Evolutionary conservation across 225 moss, liverwort and hornwort genomes (phyloP).

Genomic region (Antitrichia curtipendula): DNA sequence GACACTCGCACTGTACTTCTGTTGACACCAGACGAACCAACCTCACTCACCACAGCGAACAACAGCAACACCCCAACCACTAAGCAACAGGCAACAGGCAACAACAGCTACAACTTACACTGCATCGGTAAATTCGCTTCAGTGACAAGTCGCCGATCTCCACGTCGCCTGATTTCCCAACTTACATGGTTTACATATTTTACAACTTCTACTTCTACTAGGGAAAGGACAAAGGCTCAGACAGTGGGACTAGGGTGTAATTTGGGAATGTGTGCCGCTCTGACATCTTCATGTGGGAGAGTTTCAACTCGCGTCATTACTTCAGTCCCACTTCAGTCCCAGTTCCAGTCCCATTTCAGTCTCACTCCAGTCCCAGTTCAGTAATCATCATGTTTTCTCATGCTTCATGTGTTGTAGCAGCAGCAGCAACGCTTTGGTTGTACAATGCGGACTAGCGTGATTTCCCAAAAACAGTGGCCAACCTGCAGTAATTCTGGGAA

Average conservation of each 20-base stretch:
- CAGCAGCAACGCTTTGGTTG: background rate
- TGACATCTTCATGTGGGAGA: conserved; percentile 9
- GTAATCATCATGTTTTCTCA: background rate
- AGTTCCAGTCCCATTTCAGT: background rate
- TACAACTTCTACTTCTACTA: background rate
- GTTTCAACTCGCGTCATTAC: background rate
- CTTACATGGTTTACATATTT: background rate
- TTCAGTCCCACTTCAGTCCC: background rate
- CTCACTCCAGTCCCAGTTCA: background rate
- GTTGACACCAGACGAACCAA: background rate
- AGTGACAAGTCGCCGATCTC: background rate
- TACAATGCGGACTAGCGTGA: conserved; percentile 6
- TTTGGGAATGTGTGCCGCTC: conserved; percentile 1
- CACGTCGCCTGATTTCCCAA: background rate
- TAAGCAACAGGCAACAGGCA: background rate
- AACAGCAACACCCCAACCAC: background rate
- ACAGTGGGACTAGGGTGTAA: background rate
- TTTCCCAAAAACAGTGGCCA: background rate
- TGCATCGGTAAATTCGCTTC: background rate
- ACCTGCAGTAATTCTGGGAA: conserved; percentile 3
- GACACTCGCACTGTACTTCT: background rate
- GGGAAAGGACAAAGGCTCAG: background rate
- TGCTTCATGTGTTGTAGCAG: background rate
- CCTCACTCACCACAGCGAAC: background rate
- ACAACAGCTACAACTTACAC: background rate